Evolutionary conservation across 805 yeast species (phyloP).

Genomic region (Scheffersomyces amazonensis): DNA sequence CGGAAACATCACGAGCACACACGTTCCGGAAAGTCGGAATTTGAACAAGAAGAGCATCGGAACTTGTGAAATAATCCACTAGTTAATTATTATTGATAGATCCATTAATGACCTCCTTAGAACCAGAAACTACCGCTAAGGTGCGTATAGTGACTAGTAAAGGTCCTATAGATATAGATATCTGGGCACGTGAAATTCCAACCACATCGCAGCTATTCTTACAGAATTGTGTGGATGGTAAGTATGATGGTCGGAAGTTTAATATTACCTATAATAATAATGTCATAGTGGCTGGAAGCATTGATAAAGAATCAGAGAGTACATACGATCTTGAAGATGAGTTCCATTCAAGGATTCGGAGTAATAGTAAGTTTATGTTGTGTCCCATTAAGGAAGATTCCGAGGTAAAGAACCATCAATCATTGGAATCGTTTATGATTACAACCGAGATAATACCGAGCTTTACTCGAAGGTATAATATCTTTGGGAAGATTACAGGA

Average conservation of each 20-base stretch:
- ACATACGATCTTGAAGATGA: conserved; percentile 31
- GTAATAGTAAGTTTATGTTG: conserved; percentile 50
- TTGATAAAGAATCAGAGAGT: background rate
- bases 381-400: conserved; percentile 43
- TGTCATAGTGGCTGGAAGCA: conserved; percentile 2
- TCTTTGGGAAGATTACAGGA: conserved; percentile 59
- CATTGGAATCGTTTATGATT: conserved; percentile 27
- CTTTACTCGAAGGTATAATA: conserved; percentile 36
- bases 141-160: conserved; percentile 55
- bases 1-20: too few relatives aligned
- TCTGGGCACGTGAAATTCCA: conserved; percentile 72
- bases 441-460: conserved; percentile 22
- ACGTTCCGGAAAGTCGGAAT: too few relatives aligned
- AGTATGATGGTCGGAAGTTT: conserved; percentile 41
- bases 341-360: conserved; percentile 49
- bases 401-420: conserved; percentile 14
- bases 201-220: conserved; percentile 45
- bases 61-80: too few relatives aligned
- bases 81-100: too few relatives aligned
- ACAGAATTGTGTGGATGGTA: conserved; percentile 43
- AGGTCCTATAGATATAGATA: conserved; percentile 57
- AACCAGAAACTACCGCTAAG: conserved; percentile 59
- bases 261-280: conserved; percentile 28
- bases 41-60: too few relatives aligned
- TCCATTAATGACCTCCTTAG: conserved; percentile 21